These are phyloP conservation scores for Diophrys appendiculata DNA, from an alignment of 73 alveolate genomes.

Conservation along the genomic window DNA sequence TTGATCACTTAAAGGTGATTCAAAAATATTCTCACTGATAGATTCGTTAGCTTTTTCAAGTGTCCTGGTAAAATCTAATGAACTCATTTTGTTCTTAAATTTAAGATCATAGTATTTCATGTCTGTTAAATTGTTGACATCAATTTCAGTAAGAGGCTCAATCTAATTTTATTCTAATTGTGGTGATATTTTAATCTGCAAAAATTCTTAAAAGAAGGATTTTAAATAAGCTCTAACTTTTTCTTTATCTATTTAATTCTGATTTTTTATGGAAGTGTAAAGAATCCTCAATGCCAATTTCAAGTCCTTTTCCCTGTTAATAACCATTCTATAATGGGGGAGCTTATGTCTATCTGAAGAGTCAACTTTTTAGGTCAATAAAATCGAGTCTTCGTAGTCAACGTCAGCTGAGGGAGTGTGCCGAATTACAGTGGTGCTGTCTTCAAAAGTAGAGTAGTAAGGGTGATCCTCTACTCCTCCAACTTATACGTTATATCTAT, in stretches of 20 bases:
- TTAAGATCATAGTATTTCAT: neutral
- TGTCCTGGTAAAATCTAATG: neutral
- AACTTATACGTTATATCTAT: neutral
- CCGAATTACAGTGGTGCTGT: neutral
- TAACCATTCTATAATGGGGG: constrained; percentile 3
- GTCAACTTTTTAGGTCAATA: neutral
- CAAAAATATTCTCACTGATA: neutral
- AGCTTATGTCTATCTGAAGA: neutral
- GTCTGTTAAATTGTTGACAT: neutral
- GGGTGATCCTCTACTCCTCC: constrained; percentile 8
- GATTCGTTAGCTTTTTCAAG: neutral
- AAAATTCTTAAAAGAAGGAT: neutral
- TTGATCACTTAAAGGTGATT: neutral
- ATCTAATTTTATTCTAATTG: neutral
- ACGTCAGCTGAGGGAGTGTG: neutral
- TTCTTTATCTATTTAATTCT: neutral
- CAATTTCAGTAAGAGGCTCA: neutral
- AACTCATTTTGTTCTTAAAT: no score
- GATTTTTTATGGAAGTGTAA: neutral
- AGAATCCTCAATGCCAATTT: neutral
- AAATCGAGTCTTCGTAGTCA: neutral
- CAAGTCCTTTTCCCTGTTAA: neutral
- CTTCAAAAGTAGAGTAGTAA: constrained; percentile 2
- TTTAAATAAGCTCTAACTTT: neutral
- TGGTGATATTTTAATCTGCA: neutral